phyloP scores from a whole-genome alignment of 441 rosid genomes.

The Breynia disticha region DNA sequence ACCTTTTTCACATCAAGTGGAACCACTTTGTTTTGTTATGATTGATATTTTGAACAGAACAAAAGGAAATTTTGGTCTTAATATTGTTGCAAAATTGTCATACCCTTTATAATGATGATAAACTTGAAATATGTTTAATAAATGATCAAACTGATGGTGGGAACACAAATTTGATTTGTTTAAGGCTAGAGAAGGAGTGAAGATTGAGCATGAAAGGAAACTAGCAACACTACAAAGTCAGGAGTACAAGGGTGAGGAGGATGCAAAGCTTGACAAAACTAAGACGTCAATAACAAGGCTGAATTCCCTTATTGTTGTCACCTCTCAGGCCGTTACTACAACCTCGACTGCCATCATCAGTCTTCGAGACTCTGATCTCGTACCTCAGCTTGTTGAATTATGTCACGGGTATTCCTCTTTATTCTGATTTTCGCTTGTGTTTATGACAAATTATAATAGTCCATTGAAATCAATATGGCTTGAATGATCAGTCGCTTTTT shows the following conservation, averaged over 20 bases:
- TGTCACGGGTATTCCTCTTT: constrained; percentile 64
- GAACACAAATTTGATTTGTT: constrained; percentile 4
- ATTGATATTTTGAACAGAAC: background rate
- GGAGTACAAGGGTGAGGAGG: constrained; percentile 81
- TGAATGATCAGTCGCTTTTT: too few relatives aligned
- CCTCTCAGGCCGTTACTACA: constrained; percentile 80
- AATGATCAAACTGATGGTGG: too few relatives aligned
- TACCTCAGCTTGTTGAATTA: constrained; percentile 77
- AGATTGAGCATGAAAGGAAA: constrained; percentile 84
- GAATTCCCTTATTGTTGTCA: constrained; percentile 62
- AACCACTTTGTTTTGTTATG: background rate
- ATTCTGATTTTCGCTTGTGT: background rate
- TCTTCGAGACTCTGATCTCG: constrained; percentile 77
- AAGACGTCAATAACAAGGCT: constrained; percentile 58
- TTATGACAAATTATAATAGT: background rate
- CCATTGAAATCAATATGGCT: too few relatives aligned
- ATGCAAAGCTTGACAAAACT: constrained; percentile 71
- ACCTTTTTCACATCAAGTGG: constrained; percentile 1
- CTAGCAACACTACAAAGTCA: constrained; percentile 72
- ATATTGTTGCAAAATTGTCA: background rate
- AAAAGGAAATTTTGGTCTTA: background rate
- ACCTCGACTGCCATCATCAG: constrained; percentile 67
- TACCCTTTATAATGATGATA: too few relatives aligned
- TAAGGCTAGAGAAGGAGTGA: constrained; percentile 78
- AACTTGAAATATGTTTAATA: too few relatives aligned